phyloP scores from a whole-genome alignment of 1,139 yeast genomes.

The Yamadazyma oceani region DNA sequence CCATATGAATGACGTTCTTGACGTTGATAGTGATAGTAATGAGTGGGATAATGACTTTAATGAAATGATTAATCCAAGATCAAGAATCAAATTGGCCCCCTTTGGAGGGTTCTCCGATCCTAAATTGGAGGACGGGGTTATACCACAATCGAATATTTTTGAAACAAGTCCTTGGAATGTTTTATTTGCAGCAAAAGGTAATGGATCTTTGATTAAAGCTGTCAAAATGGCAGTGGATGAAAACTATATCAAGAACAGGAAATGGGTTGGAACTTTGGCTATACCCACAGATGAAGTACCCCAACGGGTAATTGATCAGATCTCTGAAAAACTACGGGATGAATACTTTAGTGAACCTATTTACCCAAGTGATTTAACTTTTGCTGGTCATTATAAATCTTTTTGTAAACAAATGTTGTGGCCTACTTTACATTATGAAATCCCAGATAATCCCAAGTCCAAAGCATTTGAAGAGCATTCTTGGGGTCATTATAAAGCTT shows the following conservation, averaged over 20 bases:
- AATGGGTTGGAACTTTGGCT: slow-evolving; percentile 89
- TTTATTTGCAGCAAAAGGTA: slow-evolving; percentile 70
- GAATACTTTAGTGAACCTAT: slow-evolving; percentile 65
- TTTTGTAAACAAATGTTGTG: slow-evolving; percentile 92
- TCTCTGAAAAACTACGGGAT: slow-evolving; percentile 41
- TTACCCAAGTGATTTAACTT: slow-evolving; percentile 71
- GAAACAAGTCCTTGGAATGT: slow-evolving; percentile 77
- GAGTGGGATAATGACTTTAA: slow-evolving; percentile 26
- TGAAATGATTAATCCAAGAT: slow-evolving; percentile 31
- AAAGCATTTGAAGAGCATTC: slow-evolving; percentile 95
- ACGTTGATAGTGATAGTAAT: slow-evolving; percentile 23
- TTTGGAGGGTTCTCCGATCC: slow-evolving; percentile 74
- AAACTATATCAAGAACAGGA: slow-evolving; percentile 46
- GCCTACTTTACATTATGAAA: slow-evolving; percentile 97
- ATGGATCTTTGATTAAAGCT: slow-evolving; percentile 87
- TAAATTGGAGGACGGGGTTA: slow-evolving; percentile 43
- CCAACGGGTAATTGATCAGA: slow-evolving; percentile 47
- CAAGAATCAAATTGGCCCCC: slow-evolving; percentile 52
- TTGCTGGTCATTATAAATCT: slow-evolving; percentile 85
- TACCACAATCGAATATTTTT: slow-evolving; percentile 55
- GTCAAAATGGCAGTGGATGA: slow-evolving; percentile 60
- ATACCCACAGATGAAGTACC: slow-evolving; percentile 88
- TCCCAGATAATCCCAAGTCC: slow-evolving; percentile 92
- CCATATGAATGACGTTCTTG: not conserved
- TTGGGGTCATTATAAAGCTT: slow-evolving; percentile 77